These are phyloP conservation scores for Tardiomyces digboiensis DNA, from an alignment of 1,139 yeast genomes.

Conservation along the genomic window DNA sequence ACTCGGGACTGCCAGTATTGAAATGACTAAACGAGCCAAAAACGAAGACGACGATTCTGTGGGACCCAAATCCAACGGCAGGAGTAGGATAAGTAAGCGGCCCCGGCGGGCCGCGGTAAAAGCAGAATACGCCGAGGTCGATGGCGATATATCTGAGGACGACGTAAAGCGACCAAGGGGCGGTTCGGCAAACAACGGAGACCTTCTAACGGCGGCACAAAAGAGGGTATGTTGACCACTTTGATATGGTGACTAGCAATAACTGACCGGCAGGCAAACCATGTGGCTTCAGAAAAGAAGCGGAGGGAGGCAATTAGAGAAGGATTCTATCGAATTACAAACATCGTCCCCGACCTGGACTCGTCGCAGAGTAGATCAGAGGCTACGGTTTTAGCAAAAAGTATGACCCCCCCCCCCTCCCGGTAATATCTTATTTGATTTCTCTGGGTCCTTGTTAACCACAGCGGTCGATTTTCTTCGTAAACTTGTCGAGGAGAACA, in stretches of 20 bases:
- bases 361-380: conserved; percentile 31
- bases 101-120: not conserved
- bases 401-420: conserved; percentile 14
- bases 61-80: not conserved
- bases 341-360: conserved; percentile 33
- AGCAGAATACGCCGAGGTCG: not conserved
- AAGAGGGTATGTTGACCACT: not conserved
- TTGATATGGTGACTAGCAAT: not conserved
- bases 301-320: conserved; percentile 39
- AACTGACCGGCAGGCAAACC: conserved; percentile 26
- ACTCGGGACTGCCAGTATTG: not conserved
- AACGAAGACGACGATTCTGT: not conserved
- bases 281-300: conserved; percentile 41
- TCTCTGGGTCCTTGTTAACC: conserved; percentile 2
- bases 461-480: conserved; percentile 24
- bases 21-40: not conserved
- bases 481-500: conserved; percentile 22
- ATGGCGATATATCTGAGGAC: not conserved
- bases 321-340: conserved; percentile 34
- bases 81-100: not conserved
- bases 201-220: not conserved
- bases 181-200: not conserved
- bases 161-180: not conserved
- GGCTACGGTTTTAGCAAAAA: conserved; percentile 31
- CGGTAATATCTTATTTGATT: not conserved